Base-by-base conservation (phyloP, 139 green algal genomes). In the Desmodesmus armatus region DNA sequence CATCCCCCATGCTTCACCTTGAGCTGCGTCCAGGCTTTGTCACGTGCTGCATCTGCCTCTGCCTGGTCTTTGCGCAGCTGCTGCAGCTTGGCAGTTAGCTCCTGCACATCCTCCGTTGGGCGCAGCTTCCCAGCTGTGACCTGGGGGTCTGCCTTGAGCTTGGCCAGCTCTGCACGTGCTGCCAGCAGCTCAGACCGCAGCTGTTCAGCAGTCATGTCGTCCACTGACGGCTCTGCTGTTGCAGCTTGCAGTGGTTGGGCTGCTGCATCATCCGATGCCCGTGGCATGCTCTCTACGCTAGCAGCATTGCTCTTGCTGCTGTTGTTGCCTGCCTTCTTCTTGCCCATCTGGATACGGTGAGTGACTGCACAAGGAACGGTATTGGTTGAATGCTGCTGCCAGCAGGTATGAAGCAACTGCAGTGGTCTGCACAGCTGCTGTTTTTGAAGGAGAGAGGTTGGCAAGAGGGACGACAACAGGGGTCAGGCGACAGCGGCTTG, bases 1-100 rank as follows among this genome's bases (percentile, higher is more conserved):
- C n/a, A n/a, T n/a, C n/a, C n/a, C 51, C 15, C 51, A 17, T n/a
- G n/a, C 31, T 11, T 33, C 37, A 82, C 76, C 78, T 84, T 84
- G 40, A 84, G 44, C 62, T 84, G 78, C 78, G 76, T 84, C 78
- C 78, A 84, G 66, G 78, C 78, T 40, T 75, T 76, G 62, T 84
- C 78, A 13, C 78, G 41, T 3, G 78, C 78, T n/a, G 78, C 78
- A 65, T 84, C 78, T 55, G 78, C 78, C 40, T 62, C 78, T 23
- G 63, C 41, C 78, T 84, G 78, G 62, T 84, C 78, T 39, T 84
- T 84, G 3, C 78, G 25, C 41, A 84, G 78, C n/a, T 40, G 78
- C 76, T 72, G 37, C 62, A 84, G 62, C 62, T 72, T 71, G 43
- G 76, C 78, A n/a, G 76, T 62, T 21, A 84, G 43, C 40, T 84